Evolutionary conservation across 306 rosid species (phyloP).

Genomic region (Trifolium dubium): DNA sequence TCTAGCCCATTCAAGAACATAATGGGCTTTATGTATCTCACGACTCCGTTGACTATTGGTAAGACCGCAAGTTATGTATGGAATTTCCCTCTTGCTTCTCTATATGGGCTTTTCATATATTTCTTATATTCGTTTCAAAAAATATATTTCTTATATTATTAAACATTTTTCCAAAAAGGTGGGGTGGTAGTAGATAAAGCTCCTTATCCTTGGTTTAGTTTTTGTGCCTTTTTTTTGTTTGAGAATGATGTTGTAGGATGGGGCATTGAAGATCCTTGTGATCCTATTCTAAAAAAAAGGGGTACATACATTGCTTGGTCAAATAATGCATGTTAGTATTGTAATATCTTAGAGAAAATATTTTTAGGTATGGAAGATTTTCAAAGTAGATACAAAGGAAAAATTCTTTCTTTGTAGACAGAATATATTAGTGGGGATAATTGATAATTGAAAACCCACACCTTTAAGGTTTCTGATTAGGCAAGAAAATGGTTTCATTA

Average conservation of each 20-base stretch:
- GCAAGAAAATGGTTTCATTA: too few relatives aligned
- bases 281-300: conserved; percentile 19
- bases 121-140: conserved; percentile 6
- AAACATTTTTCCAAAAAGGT: conserved; percentile 22
- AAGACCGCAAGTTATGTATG: conserved; percentile 2
- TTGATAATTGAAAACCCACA: too few relatives aligned
- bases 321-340: conserved; percentile 33
- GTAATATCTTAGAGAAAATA: conserved; percentile 18
- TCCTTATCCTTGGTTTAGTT: conserved; percentile 48
- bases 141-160: neutral
- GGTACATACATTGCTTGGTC: conserved; percentile 10
- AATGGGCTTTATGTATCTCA: conserved; percentile 50
- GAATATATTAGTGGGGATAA: neutral
- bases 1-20: conserved; percentile 52
- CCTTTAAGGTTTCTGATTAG: too few relatives aligned
- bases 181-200: conserved; percentile 36
- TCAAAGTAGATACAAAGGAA: conserved; percentile 34
- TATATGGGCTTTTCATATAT: conserved; percentile 33
- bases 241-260: conserved; percentile 3
- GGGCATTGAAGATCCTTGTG: conserved; percentile 26
- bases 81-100: conserved; percentile 11
- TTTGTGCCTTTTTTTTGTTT: neutral
- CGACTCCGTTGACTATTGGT: conserved; percentile 28
- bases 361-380: conserved; percentile 32
- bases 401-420: conserved; percentile 22